These are phyloP conservation scores for Penicillium bialowiezense DNA, from an alignment of 495 filamentous ascomycete genomes.

Conservation along the genomic window DNA sequence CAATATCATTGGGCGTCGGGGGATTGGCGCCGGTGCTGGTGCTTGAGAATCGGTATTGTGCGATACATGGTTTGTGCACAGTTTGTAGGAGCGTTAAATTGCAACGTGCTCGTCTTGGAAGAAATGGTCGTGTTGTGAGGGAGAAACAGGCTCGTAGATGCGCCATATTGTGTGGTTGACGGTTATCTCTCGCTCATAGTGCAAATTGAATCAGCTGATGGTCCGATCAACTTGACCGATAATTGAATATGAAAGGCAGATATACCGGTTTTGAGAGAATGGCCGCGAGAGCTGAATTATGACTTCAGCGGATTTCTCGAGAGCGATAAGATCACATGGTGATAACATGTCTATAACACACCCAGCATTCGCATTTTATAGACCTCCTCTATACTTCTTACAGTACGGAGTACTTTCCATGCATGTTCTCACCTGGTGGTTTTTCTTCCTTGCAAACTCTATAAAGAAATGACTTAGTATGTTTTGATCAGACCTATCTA, in stretches of 20 bases:
- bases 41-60: constrained; percentile 32
- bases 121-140: constrained; percentile 14
- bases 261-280: background rate
- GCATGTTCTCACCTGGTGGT: too few relatives aligned
- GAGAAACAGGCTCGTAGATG: constrained; percentile 22
- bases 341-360: constrained; percentile 7
- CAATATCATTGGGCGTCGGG: constrained; percentile 7
- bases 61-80: constrained; percentile 27
- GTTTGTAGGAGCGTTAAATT: constrained; percentile 21
- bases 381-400: background rate
- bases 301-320: constrained; percentile 14
- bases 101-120: constrained; percentile 1
- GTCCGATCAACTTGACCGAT: background rate
- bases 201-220: background rate
- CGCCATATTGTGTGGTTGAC: constrained; percentile 15
- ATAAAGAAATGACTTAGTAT: too few relatives aligned
- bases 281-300: background rate
- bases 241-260: background rate
- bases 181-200: constrained; percentile 17
- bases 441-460: too few relatives aligned
- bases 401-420: too few relatives aligned
- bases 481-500: too few relatives aligned
- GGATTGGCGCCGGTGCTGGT: constrained; percentile 23
- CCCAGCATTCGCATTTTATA: background rate
- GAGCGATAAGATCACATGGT: constrained; percentile 14